phyloP scores from a whole-genome alignment of 495 filamentous ascomycete genomes.

The Penicillium atrosanguineum region DNA sequence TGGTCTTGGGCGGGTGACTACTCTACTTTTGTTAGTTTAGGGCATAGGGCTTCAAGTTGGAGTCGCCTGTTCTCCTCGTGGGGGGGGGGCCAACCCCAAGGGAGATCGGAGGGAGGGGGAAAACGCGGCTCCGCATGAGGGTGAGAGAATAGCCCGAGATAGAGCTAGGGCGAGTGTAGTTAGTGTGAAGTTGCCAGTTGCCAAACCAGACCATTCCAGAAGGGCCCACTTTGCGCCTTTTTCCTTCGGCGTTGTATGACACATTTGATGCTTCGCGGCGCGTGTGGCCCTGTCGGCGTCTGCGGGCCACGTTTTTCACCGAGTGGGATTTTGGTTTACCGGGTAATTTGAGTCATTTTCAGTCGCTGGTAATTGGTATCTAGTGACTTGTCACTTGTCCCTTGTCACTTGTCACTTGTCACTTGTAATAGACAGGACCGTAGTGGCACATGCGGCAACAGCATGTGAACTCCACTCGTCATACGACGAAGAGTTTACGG shows the following conservation, averaged over 20 bases:
- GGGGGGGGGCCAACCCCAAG: background rate
- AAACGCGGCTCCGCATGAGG: background rate
- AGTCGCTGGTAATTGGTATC: background rate
- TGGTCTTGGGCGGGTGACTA: background rate
- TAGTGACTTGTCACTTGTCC: too few relatives aligned
- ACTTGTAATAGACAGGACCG: too few relatives aligned
- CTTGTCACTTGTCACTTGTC: too few relatives aligned
- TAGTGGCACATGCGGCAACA: background rate
- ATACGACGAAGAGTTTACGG: constrained; percentile 13
- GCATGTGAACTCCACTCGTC: constrained; percentile 17
- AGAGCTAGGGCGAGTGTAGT: background rate
- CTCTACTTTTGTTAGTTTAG: background rate
- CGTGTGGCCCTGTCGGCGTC: constrained; percentile 19
- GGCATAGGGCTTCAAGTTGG: background rate
- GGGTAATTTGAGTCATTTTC: too few relatives aligned
- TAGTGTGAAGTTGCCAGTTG: background rate
- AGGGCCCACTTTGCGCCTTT: constrained; percentile 29
- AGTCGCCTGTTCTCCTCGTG: constrained; percentile 5
- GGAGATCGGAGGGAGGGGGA: background rate
- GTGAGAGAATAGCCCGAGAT: background rate
- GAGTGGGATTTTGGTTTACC: background rate
- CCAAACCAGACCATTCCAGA: constrained; percentile 6
- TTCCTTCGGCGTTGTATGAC: constrained; percentile 27
- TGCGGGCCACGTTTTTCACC: background rate
- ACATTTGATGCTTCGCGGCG: constrained; percentile 11